phyloP scores from a whole-genome alignment of 768 basidiomycete species.

The Cystofilobasidium bisporidii region DNA sequence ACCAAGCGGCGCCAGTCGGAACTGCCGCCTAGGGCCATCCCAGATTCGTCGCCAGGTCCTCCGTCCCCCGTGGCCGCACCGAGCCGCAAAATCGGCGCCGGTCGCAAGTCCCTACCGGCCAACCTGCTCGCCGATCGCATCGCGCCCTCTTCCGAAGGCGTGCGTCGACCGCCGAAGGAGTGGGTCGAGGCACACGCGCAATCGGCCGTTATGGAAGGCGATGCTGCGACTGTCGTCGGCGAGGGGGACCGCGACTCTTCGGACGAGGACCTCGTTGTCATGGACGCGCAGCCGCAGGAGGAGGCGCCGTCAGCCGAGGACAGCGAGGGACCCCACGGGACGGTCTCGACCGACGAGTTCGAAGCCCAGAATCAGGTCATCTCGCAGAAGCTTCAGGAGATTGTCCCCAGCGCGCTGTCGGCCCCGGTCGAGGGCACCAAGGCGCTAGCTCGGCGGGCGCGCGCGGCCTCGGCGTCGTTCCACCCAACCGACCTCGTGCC shows the following conservation, averaged over 20 bases:
- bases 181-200: constrained; percentile 19
- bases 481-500: background rate
- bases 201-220: background rate
- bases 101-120: constrained; percentile 23
- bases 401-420: constrained; percentile 1
- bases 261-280: constrained; percentile 15
- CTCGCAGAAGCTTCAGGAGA: constrained; percentile 11
- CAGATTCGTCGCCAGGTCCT: constrained; percentile 10
- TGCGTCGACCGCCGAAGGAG: constrained; percentile 13
- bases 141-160: constrained; percentile 14
- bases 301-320: background rate
- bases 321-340: background rate
- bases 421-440: constrained; percentile 6
- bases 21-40: constrained; percentile 10
- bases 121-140: constrained; percentile 13
- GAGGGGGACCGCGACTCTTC: background rate
- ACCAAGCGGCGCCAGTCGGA: constrained; percentile 25
- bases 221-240: constrained; percentile 6
- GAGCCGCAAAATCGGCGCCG: background rate
- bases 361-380: constrained; percentile 18
- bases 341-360: constrained; percentile 9
- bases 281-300: constrained; percentile 4
- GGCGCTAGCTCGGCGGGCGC: background rate
- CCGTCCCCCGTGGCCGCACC: background rate
- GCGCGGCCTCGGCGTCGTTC: background rate